phyloP scores from a whole-genome alignment of 257 asterid species.

The Nicotiana tomentosiformis region DNA sequence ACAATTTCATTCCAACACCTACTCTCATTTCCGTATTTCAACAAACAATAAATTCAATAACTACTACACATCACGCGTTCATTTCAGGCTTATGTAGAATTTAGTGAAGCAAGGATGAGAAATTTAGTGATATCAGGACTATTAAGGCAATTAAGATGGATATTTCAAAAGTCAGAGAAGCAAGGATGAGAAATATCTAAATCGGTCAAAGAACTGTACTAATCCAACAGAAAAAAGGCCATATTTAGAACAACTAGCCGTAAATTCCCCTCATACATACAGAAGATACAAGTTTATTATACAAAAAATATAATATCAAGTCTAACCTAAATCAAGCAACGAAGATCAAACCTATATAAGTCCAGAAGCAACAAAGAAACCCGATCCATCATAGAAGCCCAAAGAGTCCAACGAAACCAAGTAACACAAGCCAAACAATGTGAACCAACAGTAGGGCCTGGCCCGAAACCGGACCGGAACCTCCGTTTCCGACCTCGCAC shows the following conservation, averaged over 20 bases:
- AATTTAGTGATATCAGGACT: neutral
- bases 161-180: neutral
- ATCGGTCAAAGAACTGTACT: neutral
- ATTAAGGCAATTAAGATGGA: neutral
- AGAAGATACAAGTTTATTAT: neutral
- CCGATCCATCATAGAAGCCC: constrained; percentile 60
- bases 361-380: neutral
- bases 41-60: neutral
- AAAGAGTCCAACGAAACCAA: constrained; percentile 69
- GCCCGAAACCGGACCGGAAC: constrained; percentile 67
- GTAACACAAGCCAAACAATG: constrained; percentile 79
- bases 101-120: too few species aligned
- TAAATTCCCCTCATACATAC: constrained; percentile 3
- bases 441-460: constrained; percentile 91
- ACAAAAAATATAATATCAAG: constrained; percentile 5
- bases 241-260: neutral
- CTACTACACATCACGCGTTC: neutral
- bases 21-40: neutral
- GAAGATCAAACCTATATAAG: neutral
- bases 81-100: neutral
- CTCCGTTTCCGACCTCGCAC: constrained; percentile 85
- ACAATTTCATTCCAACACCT: neutral
- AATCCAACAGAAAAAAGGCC: neutral
- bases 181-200: neutral
- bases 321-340: neutral